Conservation (phyloP, 2,329 filamentous ascomycete genomes). For the Didymella glomerata region DNA sequence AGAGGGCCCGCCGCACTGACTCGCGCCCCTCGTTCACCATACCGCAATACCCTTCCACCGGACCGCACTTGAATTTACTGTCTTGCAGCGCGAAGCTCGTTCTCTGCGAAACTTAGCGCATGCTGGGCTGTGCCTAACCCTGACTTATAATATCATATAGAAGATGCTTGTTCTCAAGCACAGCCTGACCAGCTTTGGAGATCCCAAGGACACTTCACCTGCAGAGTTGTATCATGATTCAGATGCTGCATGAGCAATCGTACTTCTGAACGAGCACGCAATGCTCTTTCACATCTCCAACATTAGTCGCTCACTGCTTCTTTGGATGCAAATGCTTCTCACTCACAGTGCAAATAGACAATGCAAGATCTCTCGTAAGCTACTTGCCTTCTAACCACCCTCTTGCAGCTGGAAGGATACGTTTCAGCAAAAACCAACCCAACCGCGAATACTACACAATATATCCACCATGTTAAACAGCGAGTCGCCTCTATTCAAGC, state of each 20-base stretch:
- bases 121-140: no score
- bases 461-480: not conserved
- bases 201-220: not conserved
- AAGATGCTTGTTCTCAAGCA: not conserved
- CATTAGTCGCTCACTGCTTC: not conserved
- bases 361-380: not conserved
- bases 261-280: not conserved
- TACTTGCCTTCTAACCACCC: not conserved
- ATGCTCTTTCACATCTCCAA: not conserved
- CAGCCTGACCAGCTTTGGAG: not conserved
- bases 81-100: no score
- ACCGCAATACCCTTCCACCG: not conserved
- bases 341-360: not conserved
- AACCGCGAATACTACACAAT: not conserved
- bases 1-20: slow-evolving; percentile 9
- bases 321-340: not conserved
- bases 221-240: not conserved
- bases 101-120: no score
- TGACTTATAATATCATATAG: not conserved
- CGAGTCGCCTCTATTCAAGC: not conserved
- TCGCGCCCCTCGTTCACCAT: not conserved
- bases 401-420: not conserved
- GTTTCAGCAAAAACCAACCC: not conserved
- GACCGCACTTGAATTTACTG: no score
- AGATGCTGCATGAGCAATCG: not conserved